phyloP scores from a whole-genome alignment of 2,329 filamentous ascomycete species.

The Diaporthe ampelina region DNA sequence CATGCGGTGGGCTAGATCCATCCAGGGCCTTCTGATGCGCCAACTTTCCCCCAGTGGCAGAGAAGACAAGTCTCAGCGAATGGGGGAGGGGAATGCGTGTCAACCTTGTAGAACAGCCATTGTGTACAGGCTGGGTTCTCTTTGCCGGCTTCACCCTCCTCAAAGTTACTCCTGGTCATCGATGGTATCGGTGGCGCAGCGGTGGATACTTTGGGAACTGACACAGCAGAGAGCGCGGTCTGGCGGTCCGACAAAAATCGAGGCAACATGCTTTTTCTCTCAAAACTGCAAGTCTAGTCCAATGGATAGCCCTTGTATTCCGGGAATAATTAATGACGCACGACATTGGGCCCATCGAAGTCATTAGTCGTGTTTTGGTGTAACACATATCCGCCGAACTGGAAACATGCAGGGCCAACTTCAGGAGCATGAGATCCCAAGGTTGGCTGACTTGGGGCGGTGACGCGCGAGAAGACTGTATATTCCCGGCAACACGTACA shows the following conservation, averaged over 20 bases:
- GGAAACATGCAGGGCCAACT: slow-evolving; percentile 23
- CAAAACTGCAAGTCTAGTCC: slow-evolving; percentile 7
- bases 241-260: slow-evolving; percentile 27
- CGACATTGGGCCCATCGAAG: slow-evolving; percentile 16
- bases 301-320: neutral
- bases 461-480: slow-evolving; percentile 15
- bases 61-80: neutral
- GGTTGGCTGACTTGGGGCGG: neutral
- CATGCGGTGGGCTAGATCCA: slow-evolving; percentile 5
- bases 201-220: slow-evolving; percentile 6
- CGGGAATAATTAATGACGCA: slow-evolving; percentile 10
- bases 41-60: neutral
- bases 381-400: slow-evolving; percentile 35
- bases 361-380: slow-evolving; percentile 8
- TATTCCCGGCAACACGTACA: neutral
- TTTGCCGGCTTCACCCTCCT: neutral
- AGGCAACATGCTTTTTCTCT: slow-evolving; percentile 30
- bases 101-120: neutral
- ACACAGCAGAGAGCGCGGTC: slow-evolving; percentile 20
- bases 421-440: slow-evolving; percentile 17
- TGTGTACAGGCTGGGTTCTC: neutral
- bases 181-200: neutral
- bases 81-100: neutral
- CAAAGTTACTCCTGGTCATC: neutral
- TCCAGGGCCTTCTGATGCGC: neutral